Evolutionary conservation across 2,329 filamentous ascomycete species (phyloP), one percentile per base, ranked within the genome.

Genomic region (Periconia sp.): DNA sequence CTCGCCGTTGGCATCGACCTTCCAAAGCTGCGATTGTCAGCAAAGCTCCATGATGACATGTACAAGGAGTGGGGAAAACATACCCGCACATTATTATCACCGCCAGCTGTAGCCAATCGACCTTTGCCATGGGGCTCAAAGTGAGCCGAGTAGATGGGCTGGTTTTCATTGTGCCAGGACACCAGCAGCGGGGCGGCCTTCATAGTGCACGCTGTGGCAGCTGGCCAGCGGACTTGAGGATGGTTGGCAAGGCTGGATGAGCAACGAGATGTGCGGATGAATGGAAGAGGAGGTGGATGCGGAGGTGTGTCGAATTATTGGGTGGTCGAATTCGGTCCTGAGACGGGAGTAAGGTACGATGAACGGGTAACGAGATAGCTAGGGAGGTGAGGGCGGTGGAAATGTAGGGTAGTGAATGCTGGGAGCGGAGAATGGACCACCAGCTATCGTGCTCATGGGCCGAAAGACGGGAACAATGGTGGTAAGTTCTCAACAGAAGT

Each of bases 161-260:
- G 87, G 78, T 95, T 96, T 72, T 96, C 91, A 76, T 97, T 91
- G 77, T 99, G 95, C 94, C 94, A 99, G 81, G 95, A 91, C 78
- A 99, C 93, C 72, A 97, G 93, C 65, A 99, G 84, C 66, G 94
- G 93, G 70, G 91, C 88, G 72, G 92, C 92, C 84, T 96, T 97
- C 94, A 99, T 99, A 41, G 52, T 50, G 41, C 53, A 23, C 45
- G 50, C 17, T 48, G 60, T 59, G 33, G 33, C 33, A 54, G 63
- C 63, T 64, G 59, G 59, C 53, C 56, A 60, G 65, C 61, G 55
- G 54, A 41, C 46, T 46, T 51, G 31, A 45, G 19, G 41, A 37
- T 35, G 20, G n/a, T 47, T 19, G 41, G 15, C 11, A 27, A 18
- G 31, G 50, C 45, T 18, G 23, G 33, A 17, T 18, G 18, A n/a